Base-by-base conservation (phyloP, 225 moss, liverwort and hornwort genomes). In the Bryoerythrophyllum caledonicum region DNA sequence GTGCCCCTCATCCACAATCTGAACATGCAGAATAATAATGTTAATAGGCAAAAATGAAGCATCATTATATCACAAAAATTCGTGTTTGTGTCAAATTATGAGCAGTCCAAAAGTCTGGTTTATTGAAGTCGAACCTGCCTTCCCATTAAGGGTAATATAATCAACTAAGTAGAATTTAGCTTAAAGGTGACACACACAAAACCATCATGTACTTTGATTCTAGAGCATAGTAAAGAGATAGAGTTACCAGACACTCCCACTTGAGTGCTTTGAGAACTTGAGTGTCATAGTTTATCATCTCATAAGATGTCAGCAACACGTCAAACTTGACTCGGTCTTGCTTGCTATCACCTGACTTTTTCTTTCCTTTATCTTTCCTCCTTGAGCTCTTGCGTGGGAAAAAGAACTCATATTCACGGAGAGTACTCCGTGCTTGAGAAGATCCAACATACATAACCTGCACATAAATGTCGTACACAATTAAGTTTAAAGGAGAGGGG, bases 241-340 rank as follows among this genome's bases (percentile, higher is more conserved):
- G 38, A 21, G 32, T 82, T 88, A 92, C 92, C 87, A 93, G 65
- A 75, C 93, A 93, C 76, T 89, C 93, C 93, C 93, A 94, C 72
- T 85, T 91, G 57, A 94, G 82, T 46, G 86, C 82, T 79, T 80
- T 91, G 43, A 94, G 82, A 64, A 90, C 82, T 20, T 83, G 54
- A 30, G 80, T 88, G 75, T 94, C 93, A 48, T 86, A 55, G 68
- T 86, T 88, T 40, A 88, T 89, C 93, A 94, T 94, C 67, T 94
- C 93, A 82, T 93, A 91, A 12, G 93, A 91, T 58, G 93, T 93
- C 69, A 93, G 80, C 58, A 93, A 83, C 34, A 93, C 91, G 70
- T 93, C 91, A 76, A 93, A 93, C 77, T 93, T 93, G 41, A 93
- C 84, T 66, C 87, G 86, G 20, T 91, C 89, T 82, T 91, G 93